A percentile compares a stretch with the other conserved stretches of the same genome.
Evolutionary conservation across 345 rosid species (phyloP).

Genomic region (Adansonia digitata): DNA sequence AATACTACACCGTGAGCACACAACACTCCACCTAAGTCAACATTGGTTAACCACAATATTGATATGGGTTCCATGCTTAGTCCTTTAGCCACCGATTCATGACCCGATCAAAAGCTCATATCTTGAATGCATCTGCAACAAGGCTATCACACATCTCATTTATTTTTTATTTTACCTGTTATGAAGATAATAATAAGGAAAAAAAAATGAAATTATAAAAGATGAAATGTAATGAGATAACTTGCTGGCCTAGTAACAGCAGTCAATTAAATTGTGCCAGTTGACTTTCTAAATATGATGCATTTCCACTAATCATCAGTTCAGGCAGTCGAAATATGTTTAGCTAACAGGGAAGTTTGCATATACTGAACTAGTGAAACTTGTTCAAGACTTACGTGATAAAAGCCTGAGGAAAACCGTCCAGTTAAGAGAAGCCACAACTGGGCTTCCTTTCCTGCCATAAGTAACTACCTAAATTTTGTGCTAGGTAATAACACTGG

Average conservation of each 20-base stretch:
- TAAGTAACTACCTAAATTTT: too few relatives aligned
- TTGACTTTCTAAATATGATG: background rate
- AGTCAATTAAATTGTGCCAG: background rate
- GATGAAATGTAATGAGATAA: background rate
- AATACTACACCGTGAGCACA: background rate
- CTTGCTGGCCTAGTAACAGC: background rate
- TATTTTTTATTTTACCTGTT: background rate
- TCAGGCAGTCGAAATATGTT: background rate
- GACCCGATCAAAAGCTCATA: background rate
- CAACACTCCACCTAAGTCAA: background rate
- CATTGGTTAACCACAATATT: background rate
- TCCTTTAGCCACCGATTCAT: background rate
- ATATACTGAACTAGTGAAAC: background rate
- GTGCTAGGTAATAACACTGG: background rate
- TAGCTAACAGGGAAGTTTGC: background rate
- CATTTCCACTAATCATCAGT: background rate
- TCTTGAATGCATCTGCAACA: conserved; percentile 5
- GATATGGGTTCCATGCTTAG: background rate
- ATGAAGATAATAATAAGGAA: background rate
- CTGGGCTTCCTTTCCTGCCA: background rate
- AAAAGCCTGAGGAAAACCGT: background rate
- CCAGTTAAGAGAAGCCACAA: background rate
- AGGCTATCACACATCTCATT: background rate
- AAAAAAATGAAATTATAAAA: background rate
- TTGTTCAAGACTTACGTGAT: background rate